Conservation (phyloP, 1,284 basidiomycete species). For the Puccinia coronata region DNA sequence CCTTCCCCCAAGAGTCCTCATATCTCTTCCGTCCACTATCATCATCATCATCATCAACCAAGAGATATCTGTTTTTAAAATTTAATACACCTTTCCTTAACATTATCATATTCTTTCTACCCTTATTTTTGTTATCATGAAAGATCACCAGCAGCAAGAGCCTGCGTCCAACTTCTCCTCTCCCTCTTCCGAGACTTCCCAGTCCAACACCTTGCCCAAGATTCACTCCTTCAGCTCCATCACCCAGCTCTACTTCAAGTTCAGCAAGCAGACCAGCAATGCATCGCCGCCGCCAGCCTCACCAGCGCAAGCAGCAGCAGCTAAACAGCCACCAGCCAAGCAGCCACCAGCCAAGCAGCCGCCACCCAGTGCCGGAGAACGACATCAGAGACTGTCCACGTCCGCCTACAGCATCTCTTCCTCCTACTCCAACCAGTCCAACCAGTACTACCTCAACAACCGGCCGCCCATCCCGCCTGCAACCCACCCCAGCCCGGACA, state of each 20-base stretch:
- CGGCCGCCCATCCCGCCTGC: neutral
- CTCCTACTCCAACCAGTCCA: conserved; percentile 7
- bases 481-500: neutral
- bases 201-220: neutral
- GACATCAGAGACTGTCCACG: neutral
- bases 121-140: too few relatives aligned
- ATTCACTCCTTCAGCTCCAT: conserved; percentile 13
- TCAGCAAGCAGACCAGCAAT: neutral
- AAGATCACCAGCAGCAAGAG: too few relatives aligned
- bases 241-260: conserved; percentile 11
- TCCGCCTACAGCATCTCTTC: neutral
- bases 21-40: too few relatives aligned
- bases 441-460: neutral
- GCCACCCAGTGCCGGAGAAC: neutral
- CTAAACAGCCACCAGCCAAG: too few relatives aligned
- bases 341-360: neutral
- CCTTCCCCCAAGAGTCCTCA: too few relatives aligned
- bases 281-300: too few relatives aligned
- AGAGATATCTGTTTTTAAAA: too few relatives aligned
- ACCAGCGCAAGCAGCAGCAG: too few relatives aligned
- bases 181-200: neutral
- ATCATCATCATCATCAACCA: too few relatives aligned
- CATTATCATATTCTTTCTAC: too few relatives aligned
- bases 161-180: neutral
- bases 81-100: too few relatives aligned